Percentiles rank a stretch among this genome's conserved stretches.
These are phyloP conservation scores for Pestalotiopsis sp. DNA, from an alignment of 2,329 filamentous ascomycete genomes.

Conservation along the genomic window DNA sequence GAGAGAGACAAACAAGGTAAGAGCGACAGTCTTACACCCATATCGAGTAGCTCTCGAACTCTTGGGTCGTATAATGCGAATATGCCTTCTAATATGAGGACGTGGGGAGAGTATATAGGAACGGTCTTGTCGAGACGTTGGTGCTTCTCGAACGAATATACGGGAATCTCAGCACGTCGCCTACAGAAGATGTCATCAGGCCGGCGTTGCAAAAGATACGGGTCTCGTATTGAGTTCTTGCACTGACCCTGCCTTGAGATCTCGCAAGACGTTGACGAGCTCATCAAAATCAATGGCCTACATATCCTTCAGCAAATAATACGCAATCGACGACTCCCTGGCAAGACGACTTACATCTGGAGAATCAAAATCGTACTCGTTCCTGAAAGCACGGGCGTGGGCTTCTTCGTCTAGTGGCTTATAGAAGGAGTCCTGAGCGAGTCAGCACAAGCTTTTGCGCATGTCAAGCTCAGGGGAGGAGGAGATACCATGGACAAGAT, in stretches of 20 bases:
- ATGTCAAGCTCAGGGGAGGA: conserved; percentile 13
- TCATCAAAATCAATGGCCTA: conserved; percentile 91
- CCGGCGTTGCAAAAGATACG: neutral
- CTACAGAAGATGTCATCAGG: conserved; percentile 41
- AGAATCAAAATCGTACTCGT: conserved; percentile 95
- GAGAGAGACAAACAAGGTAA: too few relatives aligned
- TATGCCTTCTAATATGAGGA: conserved; percentile 93
- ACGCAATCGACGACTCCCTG: neutral
- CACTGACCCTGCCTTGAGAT: conserved; percentile 87
- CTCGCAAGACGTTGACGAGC: conserved; percentile 75
- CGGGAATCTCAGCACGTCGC: conserved; percentile 85
- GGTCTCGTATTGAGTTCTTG: neutral
- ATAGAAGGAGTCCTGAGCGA: conserved; percentile 87
- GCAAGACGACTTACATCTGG: conserved; percentile 60
- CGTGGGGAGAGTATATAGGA: conserved; percentile 93
- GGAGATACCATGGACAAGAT: conserved; percentile 87
- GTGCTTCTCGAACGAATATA: conserved; percentile 95
- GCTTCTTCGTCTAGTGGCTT: conserved; percentile 82
- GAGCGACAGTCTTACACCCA: conserved; percentile 62
- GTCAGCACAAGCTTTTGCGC: neutral
- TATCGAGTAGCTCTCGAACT: conserved; percentile 84
- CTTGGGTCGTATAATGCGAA: conserved; percentile 89
- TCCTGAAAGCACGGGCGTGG: conserved; percentile 78
- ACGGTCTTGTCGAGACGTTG: conserved; percentile 78
- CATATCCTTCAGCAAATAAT: conserved; percentile 23